Conservation (phyloP, 2,329 filamentous ascomycete genomes). For the Sclerotinia subarctica region DNA sequence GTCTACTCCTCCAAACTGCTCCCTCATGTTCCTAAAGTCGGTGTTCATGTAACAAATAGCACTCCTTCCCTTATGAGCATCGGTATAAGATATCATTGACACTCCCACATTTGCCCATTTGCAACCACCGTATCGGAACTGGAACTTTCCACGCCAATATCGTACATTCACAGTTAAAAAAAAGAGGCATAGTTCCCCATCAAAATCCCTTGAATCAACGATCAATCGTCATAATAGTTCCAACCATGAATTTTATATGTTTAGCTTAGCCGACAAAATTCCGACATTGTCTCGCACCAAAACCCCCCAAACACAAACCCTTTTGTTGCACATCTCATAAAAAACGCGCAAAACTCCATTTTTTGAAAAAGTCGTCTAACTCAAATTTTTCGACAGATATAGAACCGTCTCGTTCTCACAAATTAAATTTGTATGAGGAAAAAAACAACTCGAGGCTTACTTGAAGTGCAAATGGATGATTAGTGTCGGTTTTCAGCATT, state of each 20-base stretch:
- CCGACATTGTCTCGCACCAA: not conserved
- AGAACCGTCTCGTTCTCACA: not conserved
- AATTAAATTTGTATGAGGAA: not conserved
- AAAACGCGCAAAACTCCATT: not conserved
- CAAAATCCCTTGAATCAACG: not conserved
- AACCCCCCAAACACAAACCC: not conserved
- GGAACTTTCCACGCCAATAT: not conserved
- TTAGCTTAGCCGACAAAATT: not conserved
- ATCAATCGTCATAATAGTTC: not conserved
- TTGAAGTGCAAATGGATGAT: not conserved
- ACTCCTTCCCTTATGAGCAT: not conserved
- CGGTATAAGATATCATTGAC: not conserved
- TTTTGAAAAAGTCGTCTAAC: not conserved
- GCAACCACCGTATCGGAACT: accelerated
- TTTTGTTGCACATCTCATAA: constrained; percentile 1
- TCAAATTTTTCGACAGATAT: not conserved
- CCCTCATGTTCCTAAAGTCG: not conserved
- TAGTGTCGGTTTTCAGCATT: not conserved
- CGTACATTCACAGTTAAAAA: not conserved
- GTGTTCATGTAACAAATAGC: accelerated
- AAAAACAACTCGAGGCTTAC: not conserved
- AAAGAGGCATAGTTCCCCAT: not conserved
- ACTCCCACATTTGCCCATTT: not conserved
- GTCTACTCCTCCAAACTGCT: not conserved
- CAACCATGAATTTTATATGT: not conserved